A percentile compares a stretch with the other conserved stretches of the same genome.
phyloP scores from a whole-genome alignment of 331 rosid species.

The Stylosanthes scabra region DNA sequence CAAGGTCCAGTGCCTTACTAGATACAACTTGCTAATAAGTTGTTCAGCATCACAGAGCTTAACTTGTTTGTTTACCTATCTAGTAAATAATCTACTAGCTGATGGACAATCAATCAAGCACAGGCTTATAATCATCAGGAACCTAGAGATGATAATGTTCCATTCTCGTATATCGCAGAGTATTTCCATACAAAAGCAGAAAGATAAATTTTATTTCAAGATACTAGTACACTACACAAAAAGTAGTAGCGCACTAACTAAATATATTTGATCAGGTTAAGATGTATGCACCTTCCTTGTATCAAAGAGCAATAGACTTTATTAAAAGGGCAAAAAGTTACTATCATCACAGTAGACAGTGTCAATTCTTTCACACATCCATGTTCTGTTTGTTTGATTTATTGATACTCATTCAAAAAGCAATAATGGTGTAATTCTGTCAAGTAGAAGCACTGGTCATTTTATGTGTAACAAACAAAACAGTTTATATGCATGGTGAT shows the following conservation, averaged over 20 bases:
- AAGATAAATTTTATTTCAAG: neutral
- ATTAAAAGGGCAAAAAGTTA: conserved; percentile 11
- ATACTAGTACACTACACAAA: neutral
- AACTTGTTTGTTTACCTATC: conserved; percentile 2
- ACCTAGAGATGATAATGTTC: conserved; percentile 5
- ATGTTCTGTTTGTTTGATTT: neutral
- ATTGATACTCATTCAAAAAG: conserved; percentile 31
- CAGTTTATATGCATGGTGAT: neutral
- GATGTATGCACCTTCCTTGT: conserved; percentile 12
- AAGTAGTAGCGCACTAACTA: conserved; percentile 6
- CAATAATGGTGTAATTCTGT: conserved; percentile 9
- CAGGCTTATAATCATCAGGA: conserved; percentile 28
- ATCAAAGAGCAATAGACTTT: neutral
- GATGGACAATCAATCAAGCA: neutral
- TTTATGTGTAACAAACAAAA: no score
- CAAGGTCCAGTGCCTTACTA: neutral
- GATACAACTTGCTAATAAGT: neutral
- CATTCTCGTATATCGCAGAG: neutral
- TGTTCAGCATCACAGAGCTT: neutral
- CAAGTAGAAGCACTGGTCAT: no score
- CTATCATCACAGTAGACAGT: neutral
- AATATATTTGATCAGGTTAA: neutral
- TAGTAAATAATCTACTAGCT: conserved; percentile 1
- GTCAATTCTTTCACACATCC: neutral
- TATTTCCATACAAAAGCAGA: conserved; percentile 12